Base-by-base conservation (phyloP, 495 filamentous ascomycete genomes). In the Stereocaulon alpinum region DNA sequence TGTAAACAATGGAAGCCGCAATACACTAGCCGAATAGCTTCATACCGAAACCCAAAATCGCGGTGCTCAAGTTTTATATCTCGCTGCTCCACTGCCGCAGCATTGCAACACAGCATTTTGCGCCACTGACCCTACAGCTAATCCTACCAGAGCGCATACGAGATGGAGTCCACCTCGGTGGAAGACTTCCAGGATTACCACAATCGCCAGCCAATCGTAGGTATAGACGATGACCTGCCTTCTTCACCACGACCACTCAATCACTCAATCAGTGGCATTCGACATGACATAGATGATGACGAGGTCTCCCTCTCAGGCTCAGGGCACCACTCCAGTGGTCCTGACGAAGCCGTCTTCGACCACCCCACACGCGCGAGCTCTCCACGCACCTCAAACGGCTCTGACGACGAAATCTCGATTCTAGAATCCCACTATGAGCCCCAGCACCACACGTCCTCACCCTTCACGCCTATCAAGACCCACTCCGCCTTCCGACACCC, bases 401-500 rank as follows among this genome's bases (percentile, higher is more conserved):
- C 63, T 22, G 58, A 56, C 12, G 63, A 63, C 3, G 64, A 66
- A 12, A 51, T 65, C 42, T 67, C 63, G 1, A 50, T 57, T 32
- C 58, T 67, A 6, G 56, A 65, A n/a, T 52, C 55, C 18, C 52
- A 59, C 18, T 60, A 34, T 42, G 53, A 56, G 17, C 32, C 51
- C 1, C 52, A 49, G 37, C 52, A 52, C 40, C 65, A 52, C 7
- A 11, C 17, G 1, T 47, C 62, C n/a, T 62, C 66, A 20, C 66
- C 66, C 7, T 59, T 56, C 43, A 64, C 63, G 4, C 66, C 66
- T 40, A 41, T 66, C 29, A 62, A 62, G 43, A 55, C 30, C 11
- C 61, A 61, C 30, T 70, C 77, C 1, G 75, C 74, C 9, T 87
- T 87, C 62, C 77, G 84, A 52, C 88, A 88, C 10, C 83, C 87